Percentiles rank a stretch among this genome's conserved stretches.
Conservation (phyloP, 495 filamentous ascomycete species). For the Choiromyces venosus region DNA sequence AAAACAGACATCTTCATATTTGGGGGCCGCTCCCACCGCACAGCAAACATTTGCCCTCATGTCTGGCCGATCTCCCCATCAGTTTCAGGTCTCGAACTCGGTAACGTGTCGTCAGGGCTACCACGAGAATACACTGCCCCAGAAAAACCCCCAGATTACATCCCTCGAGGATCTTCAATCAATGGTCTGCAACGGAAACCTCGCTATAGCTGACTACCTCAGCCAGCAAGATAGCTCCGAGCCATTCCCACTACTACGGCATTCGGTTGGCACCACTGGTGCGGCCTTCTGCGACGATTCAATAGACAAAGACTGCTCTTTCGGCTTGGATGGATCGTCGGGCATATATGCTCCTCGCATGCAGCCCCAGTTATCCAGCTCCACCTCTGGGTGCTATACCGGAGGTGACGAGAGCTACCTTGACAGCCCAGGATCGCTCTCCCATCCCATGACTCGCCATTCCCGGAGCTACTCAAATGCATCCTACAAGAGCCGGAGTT, state of each 20-base stretch:
- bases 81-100: conserved; percentile 21
- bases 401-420: conserved; percentile 20
- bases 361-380: conserved; percentile 24
- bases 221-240: conserved; percentile 21
- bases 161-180: conserved; percentile 15
- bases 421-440: conserved; percentile 21
- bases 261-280: not conserved
- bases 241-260: conserved; percentile 24
- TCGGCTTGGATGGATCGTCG: conserved; percentile 7
- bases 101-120: conserved; percentile 16
- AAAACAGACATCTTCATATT: not conserved
- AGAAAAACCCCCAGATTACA: not conserved
- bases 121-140: conserved; percentile 2
- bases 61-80: conserved; percentile 24
- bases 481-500: conserved; percentile 16
- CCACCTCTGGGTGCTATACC: conserved; percentile 16
- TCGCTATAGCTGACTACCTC: conserved; percentile 20
- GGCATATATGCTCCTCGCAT: conserved; percentile 22
- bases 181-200: not conserved
- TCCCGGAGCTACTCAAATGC: conserved; percentile 26
- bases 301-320: conserved; percentile 7
- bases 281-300: conserved; percentile 14
- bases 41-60: conserved; percentile 25
- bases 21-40: not conserved
- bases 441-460: conserved; percentile 23